Evolutionary conservation across 108 stramenopile species (phyloP).

Genomic region (Stephanodiscus minutulus): DNA sequence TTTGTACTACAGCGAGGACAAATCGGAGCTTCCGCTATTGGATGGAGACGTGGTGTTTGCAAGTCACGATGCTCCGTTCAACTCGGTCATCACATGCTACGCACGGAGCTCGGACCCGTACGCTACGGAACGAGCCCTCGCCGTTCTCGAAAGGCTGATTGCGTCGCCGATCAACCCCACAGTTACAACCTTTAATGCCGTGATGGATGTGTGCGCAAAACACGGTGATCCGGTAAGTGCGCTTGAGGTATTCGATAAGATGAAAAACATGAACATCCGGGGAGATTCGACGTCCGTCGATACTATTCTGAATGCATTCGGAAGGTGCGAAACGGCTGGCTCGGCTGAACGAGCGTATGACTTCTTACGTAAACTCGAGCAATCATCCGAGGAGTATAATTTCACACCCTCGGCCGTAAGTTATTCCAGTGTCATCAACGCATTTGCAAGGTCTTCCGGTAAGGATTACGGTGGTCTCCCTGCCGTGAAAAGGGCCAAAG

Average conservation of each 20-base stretch:
- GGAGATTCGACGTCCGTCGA: conserved; percentile 44
- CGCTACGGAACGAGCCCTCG: conserved; percentile 45
- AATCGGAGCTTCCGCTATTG: conserved; percentile 19
- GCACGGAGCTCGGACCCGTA: conserved; percentile 37
- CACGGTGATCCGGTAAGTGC: conserved; percentile 44
- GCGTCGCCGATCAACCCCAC: conserved; percentile 34
- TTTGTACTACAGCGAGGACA: conserved; percentile 28
- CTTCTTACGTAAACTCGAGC: conserved; percentile 25
- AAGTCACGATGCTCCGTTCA: conserved; percentile 57
- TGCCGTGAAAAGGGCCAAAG: conserved; percentile 36
- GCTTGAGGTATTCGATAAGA: conserved; percentile 35
- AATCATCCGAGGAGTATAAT: not conserved
- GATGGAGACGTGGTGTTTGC: conserved; percentile 39
- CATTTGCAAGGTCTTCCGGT: conserved; percentile 32
- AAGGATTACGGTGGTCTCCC: conserved; percentile 32
- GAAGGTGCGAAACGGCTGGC: conserved; percentile 23
- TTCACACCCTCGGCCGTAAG: conserved; percentile 31
- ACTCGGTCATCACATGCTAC: conserved; percentile 60
- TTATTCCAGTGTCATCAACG: conserved; percentile 52
- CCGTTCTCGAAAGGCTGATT: conserved; percentile 41
- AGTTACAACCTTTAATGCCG: conserved; percentile 43
- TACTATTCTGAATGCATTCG: conserved; percentile 46
- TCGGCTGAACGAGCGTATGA: conserved; percentile 43
- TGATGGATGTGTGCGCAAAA: conserved; percentile 53
- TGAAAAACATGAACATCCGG: conserved; percentile 20